Evolutionary conservation across 805 yeast species (phyloP).

Genomic region (Jamesozyma gamospora): DNA sequence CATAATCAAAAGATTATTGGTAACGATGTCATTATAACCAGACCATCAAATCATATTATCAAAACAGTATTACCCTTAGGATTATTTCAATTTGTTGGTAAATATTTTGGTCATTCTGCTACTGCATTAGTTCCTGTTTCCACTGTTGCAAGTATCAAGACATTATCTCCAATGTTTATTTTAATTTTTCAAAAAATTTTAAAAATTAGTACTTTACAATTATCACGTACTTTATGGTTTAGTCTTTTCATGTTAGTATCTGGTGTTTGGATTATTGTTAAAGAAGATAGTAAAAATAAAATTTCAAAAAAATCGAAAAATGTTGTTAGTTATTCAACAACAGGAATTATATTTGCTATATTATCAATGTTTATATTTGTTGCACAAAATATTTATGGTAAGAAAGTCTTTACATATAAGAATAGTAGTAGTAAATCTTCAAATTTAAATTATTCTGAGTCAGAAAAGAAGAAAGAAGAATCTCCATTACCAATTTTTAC

Average conservation of each 20-base stretch:
- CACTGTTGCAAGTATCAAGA: constrained; percentile 61
- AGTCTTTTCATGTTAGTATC: constrained; percentile 19
- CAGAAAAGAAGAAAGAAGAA: constrained; percentile 6
- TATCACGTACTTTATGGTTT: constrained; percentile 9
- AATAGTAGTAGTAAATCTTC: constrained; percentile 10
- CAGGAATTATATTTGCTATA: constrained; percentile 62
- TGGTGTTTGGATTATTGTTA: constrained; percentile 27
- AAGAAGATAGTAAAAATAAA: constrained; percentile 12
- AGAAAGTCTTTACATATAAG: constrained; percentile 53
- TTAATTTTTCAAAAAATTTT: constrained; percentile 44
- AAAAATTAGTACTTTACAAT: constrained; percentile 12
- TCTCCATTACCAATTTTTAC: constrained; percentile 16
- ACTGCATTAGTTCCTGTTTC: constrained; percentile 58
- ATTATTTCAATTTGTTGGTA: constrained; percentile 55
- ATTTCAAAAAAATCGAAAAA: background rate
- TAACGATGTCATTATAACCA: constrained; percentile 9
- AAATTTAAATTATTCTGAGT: constrained; percentile 9
- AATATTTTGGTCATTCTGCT: constrained; percentile 52
- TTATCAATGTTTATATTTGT: constrained; percentile 68
- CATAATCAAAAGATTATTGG: constrained; percentile 11
- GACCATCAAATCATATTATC: constrained; percentile 33
- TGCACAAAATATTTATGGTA: constrained; percentile 77
- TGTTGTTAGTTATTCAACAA: constrained; percentile 9
- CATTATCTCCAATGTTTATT: constrained; percentile 53
- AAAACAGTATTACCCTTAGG: constrained; percentile 53